Evolutionary conservation across 2,329 filamentous ascomycete species (phyloP), one percentile per base, ranked within the genome.

Genomic region (Xylariaceae sp.): DNA sequence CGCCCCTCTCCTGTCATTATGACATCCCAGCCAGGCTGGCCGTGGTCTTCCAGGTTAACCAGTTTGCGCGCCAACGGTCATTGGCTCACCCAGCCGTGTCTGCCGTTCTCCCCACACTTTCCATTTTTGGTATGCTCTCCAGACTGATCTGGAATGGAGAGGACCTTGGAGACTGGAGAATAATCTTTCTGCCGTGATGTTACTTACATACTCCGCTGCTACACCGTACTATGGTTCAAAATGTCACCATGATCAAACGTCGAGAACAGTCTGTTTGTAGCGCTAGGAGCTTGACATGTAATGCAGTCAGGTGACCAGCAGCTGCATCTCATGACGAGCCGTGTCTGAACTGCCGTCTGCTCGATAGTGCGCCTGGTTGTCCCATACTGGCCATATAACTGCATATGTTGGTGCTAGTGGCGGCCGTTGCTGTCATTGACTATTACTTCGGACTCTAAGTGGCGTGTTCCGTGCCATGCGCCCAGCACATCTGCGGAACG

Each of bases 31-130:
- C 21, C 15, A 27, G 16, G 26, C 26, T 32, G 16, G 29, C 43
- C 24, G 35, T 46, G 11, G 23, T 33, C 21, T 26, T 36, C 43
- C 26, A 21, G 37, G 46, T 26, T 32, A 40, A 40, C n/a, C 35
- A n/a, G 43, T 49, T 57, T 54, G 50, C 50, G 54, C 49, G 24
- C n/a, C 30, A 8, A 32, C 24, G 10, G 30, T 18, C 27, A 54
- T 57, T 54, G 50, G 55, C 11, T 24, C 42, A 23, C 23, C 32
- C 27, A 43, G 30, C 41, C 55, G 36, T 35, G 35, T 37, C 37
- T 47, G 44, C 45, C 50, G 50, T 43, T 47, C 32, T 54, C 46
- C 41, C 42, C 55, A 50, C 55, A 50, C 41, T 50, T 57, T 47
- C 42, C 26, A 24, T 37, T 50, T 44, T 55, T 46, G 51, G 50